A percentile compares a stretch with the other conserved stretches of the same genome.
Evolutionary conservation across 176 grass and related monocot species (phyloP).

Genomic region (Zea luxurians): DNA sequence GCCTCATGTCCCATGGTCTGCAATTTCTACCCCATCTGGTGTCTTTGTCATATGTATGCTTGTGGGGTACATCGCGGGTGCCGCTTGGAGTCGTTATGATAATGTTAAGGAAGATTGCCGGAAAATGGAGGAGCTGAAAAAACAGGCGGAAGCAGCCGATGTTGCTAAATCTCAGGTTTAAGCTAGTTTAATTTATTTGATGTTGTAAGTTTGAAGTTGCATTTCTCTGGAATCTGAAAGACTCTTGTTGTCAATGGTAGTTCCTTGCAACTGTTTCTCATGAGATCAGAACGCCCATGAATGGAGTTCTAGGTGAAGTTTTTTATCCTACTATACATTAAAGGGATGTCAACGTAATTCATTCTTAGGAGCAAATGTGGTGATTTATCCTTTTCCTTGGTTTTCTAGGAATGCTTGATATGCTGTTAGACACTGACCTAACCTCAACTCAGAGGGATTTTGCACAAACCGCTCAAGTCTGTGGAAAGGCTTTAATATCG

Average conservation of each 20-base stretch:
- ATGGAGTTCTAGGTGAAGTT: conserved; percentile 83
- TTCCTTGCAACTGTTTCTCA: conserved; percentile 99
- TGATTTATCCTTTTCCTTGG: conserved; percentile 24
- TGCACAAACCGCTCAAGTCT: conserved; percentile 89
- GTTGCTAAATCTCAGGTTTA: conserved; percentile 97
- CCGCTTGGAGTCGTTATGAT: conserved; percentile 88
- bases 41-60: conserved; percentile 77
- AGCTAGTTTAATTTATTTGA: conserved; percentile 18
- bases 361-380: conserved; percentile 25
- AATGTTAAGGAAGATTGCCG: conserved; percentile 93
- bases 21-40: conserved; percentile 73
- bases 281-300: conserved; percentile 99
- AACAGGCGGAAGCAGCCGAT: conserved; percentile 88
- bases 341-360: conserved; percentile 7
- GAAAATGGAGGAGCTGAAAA: conserved; percentile 90
- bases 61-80: conserved; percentile 78
- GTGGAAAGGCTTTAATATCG: conserved; percentile 88
- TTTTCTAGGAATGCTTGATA: conserved; percentile 90
- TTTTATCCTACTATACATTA: neutral
- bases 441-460: conserved; percentile 82
- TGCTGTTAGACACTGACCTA: conserved; percentile 82
- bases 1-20: conserved; percentile 60
- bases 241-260: conserved; percentile 49
- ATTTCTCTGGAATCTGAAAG: conserved; percentile 32
- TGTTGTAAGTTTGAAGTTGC: neutral